Percentiles rank a stretch among this genome's conserved stretches.
Evolutionary conservation across 495 filamentous ascomycete genomes (phyloP).

Genomic region (Daldinia concentrica): DNA sequence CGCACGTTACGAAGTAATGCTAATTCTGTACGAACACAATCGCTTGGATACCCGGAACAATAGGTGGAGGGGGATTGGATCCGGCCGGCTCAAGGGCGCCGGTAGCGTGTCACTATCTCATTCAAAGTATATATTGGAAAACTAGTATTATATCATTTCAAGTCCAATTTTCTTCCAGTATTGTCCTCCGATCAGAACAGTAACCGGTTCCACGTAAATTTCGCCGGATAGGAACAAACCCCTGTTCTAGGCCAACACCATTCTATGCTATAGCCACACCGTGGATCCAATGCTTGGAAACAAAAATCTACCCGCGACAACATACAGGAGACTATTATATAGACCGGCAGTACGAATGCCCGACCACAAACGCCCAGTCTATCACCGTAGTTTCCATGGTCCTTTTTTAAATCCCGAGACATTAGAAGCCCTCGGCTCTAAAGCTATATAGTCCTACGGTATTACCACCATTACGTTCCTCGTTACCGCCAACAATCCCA

Average conservation of each 20-base stretch:
- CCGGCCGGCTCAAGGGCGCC: neutral
- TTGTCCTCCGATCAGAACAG: conserved; percentile 11
- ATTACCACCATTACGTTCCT: neutral
- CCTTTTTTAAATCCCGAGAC: conserved; percentile 16
- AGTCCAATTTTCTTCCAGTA: conserved; percentile 3
- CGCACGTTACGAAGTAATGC: conserved; percentile 45
- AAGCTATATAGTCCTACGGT: conserved; percentile 7
- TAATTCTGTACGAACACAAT: conserved; percentile 46
- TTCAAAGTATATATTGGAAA: conserved; percentile 4
- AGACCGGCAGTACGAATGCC: conserved; percentile 17
- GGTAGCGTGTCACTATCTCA: neutral
- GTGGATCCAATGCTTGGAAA: conserved; percentile 19
- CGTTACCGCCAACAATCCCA: neutral
- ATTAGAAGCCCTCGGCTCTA: neutral
- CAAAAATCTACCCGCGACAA: conserved; percentile 10
- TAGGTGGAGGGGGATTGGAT: neutral
- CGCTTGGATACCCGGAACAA: conserved; percentile 22
- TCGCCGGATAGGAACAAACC: conserved; percentile 2
- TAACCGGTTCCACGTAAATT: conserved; percentile 6
- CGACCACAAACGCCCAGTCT: conserved; percentile 31
- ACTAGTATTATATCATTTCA: conserved; percentile 6
- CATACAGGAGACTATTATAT: conserved; percentile 6
- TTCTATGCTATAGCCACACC: conserved; percentile 17
- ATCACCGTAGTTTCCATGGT: conserved; percentile 11
- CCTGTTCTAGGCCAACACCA: conserved; percentile 11